Conservation (phyloP, 2,329 filamentous ascomycete species). For the Neospermospora avenae region DNA sequence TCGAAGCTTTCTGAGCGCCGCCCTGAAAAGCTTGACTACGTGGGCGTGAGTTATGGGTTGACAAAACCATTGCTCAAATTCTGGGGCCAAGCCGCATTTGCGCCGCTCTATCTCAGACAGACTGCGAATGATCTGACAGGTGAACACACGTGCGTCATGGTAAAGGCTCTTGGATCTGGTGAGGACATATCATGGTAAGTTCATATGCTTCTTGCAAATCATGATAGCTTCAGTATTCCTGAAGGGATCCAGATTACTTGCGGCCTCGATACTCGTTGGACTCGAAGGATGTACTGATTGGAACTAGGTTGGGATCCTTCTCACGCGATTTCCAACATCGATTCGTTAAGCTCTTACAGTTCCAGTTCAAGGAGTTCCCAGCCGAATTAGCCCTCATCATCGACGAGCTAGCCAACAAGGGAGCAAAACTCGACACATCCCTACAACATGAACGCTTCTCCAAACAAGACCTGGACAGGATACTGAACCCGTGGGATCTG, state of each 20-base stretch:
- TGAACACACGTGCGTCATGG: slow-evolving; percentile 97
- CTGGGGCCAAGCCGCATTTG: slow-evolving; percentile 87
- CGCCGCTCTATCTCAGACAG: slow-evolving; percentile 89
- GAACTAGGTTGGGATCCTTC: slow-evolving; percentile 71
- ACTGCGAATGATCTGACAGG: slow-evolving; percentile 95
- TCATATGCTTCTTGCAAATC: neutral
- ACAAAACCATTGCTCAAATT: slow-evolving; percentile 88
- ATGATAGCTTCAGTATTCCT: neutral
- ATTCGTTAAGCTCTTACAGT: slow-evolving; percentile 87
- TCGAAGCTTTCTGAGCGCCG: slow-evolving; percentile 80
- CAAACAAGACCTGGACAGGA: slow-evolving; percentile 71
- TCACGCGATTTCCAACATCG: slow-evolving; percentile 89
- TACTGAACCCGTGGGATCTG: slow-evolving; percentile 87
- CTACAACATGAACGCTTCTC: slow-evolving; percentile 55
- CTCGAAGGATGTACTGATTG: neutral
- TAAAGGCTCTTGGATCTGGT: slow-evolving; percentile 68
- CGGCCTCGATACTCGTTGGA: neutral
- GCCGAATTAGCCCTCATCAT: slow-evolving; percentile 79
- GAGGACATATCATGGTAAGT: slow-evolving; percentile 65
- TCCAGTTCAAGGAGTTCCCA: slow-evolving; percentile 83
- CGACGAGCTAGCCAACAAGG: slow-evolving; percentile 76
- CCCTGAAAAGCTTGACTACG: slow-evolving; percentile 79
- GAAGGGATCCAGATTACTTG: neutral
- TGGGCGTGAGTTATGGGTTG: slow-evolving; percentile 93
- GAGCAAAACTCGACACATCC: slow-evolving; percentile 63